Evolutionary conservation across 106 monocot species (phyloP).

Genomic region (Ottelia alismoides): DNA sequence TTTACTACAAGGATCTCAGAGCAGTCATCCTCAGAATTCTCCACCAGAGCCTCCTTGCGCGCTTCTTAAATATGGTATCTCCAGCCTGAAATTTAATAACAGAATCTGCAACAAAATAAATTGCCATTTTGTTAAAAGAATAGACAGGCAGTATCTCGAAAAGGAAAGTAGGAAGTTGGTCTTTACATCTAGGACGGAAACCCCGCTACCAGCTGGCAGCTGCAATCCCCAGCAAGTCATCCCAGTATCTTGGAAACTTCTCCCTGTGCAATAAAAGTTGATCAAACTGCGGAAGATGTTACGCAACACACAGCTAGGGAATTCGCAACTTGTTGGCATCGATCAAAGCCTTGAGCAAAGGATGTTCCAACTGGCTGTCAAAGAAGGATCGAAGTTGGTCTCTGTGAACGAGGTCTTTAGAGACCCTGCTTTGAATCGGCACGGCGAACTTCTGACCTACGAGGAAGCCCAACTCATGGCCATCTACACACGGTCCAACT

Average conservation of each 20-base stretch:
- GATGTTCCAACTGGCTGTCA: conserved; percentile 6
- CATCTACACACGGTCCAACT: conserved; percentile 11
- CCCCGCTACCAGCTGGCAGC: conserved; percentile 24
- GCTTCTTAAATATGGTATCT: no score
- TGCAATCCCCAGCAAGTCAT: conserved; percentile 23
- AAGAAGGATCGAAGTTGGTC: conserved; percentile 28
- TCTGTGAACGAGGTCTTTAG: conserved; percentile 19
- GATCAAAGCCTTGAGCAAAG: conserved; percentile 16
- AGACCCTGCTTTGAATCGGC: conserved; percentile 19
- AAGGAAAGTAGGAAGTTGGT: neutral
- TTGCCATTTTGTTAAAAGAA: neutral
- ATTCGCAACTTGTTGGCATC: conserved; percentile 5
- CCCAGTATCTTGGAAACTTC: conserved; percentile 23
- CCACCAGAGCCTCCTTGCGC: no score
- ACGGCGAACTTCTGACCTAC: conserved; percentile 22
- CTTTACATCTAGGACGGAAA: conserved; percentile 13
- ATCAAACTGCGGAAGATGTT: neutral
- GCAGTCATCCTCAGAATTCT: no score
- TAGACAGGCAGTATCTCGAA: neutral
- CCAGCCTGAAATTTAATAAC: no score
- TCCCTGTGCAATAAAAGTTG: conserved; percentile 7
- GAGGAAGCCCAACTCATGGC: conserved; percentile 19
- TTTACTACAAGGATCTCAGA: no score
- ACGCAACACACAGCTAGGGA: neutral
- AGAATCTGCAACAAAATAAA: no score